Percentiles rank a stretch among this genome's conserved stretches.
These are phyloP conservation scores for Osmozyma mogii DNA, from an alignment of 805 yeast genomes.

Conservation along the genomic window DNA sequence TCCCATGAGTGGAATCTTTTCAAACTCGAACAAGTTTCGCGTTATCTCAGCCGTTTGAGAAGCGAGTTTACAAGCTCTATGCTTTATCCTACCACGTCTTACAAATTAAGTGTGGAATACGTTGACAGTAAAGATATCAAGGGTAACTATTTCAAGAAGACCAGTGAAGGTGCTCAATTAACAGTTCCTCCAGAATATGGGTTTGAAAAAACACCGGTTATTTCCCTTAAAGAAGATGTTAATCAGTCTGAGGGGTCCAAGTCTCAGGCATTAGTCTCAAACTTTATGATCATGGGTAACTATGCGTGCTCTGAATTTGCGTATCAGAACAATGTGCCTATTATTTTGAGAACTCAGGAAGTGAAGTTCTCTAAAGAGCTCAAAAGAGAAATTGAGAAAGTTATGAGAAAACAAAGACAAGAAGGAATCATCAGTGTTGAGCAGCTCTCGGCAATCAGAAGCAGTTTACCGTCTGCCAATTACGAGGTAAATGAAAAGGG, in stretches of 20 bases:
- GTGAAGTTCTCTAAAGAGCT: slow-evolving; percentile 19
- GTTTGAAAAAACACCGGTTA: slow-evolving; percentile 4
- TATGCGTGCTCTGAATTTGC: slow-evolving; percentile 47
- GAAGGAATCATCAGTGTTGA: slow-evolving; percentile 11
- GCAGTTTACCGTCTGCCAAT: slow-evolving; percentile 41
- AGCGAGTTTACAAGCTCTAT: slow-evolving; percentile 11
- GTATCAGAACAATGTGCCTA: slow-evolving; percentile 36
- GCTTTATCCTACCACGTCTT: background rate
- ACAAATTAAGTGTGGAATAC: slow-evolving; percentile 10
- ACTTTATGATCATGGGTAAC: slow-evolving; percentile 78
- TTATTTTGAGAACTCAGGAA: slow-evolving; percentile 39
- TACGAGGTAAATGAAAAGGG: slow-evolving; percentile 35
- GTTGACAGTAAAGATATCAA: slow-evolving; percentile 3
- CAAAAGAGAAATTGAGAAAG: slow-evolving; percentile 16
- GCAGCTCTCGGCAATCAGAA: background rate
- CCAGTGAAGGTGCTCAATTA: slow-evolving; percentile 9
- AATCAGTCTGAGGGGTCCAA: slow-evolving; percentile 22
- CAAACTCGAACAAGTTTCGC: slow-evolving; percentile 20
- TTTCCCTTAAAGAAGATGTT: slow-evolving; percentile 7
- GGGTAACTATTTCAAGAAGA: slow-evolving; percentile 2
- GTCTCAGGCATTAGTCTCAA: slow-evolving; percentile 66
- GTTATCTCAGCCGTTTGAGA: slow-evolving; percentile 17
- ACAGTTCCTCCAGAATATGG: slow-evolving; percentile 3
- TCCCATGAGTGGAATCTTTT: slow-evolving; percentile 20
- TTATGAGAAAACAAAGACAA: slow-evolving; percentile 12